phyloP scores from a whole-genome alignment of 1,139 yeast species.

The Candida sp. region DNA sequence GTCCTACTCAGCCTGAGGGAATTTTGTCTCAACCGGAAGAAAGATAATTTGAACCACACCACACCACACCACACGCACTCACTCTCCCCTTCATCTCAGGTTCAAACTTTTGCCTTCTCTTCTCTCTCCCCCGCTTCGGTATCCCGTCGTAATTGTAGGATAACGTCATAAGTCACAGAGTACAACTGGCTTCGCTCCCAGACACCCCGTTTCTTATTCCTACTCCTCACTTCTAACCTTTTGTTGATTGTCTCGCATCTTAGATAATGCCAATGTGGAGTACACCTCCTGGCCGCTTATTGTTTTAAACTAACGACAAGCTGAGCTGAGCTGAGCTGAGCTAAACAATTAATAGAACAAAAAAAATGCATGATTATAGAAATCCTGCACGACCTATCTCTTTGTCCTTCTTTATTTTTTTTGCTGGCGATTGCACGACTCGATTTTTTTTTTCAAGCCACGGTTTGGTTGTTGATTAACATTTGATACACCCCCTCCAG shows the following conservation, averaged over 20 bases:
- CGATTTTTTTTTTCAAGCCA: not conserved
- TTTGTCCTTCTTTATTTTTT: not conserved
- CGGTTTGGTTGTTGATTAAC: not conserved
- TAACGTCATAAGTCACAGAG: not conserved
- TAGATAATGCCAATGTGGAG: not conserved
- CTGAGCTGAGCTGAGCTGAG: too few species aligned
- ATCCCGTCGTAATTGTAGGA: not conserved
- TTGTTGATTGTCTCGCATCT: not conserved
- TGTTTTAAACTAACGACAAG: too few species aligned
- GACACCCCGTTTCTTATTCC: not conserved
- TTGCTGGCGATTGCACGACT: not conserved
- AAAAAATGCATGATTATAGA: constrained; percentile 2
- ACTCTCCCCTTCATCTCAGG: too few species aligned
- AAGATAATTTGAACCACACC: too few species aligned
- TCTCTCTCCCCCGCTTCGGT: too few species aligned
- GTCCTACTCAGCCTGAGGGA: too few species aligned
- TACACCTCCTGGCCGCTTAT: not conserved
- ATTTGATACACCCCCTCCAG: not conserved
- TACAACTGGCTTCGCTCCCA: too few species aligned
- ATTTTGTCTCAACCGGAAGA: too few species aligned
- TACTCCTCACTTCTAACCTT: not conserved
- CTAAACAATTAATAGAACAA: not conserved
- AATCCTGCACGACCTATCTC: not conserved
- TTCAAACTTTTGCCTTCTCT: too few species aligned
- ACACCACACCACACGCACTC: too few species aligned